phyloP scores from a whole-genome alignment of 768 basidiomycete species.

The Chalciporus pseudorubinellus region DNA sequence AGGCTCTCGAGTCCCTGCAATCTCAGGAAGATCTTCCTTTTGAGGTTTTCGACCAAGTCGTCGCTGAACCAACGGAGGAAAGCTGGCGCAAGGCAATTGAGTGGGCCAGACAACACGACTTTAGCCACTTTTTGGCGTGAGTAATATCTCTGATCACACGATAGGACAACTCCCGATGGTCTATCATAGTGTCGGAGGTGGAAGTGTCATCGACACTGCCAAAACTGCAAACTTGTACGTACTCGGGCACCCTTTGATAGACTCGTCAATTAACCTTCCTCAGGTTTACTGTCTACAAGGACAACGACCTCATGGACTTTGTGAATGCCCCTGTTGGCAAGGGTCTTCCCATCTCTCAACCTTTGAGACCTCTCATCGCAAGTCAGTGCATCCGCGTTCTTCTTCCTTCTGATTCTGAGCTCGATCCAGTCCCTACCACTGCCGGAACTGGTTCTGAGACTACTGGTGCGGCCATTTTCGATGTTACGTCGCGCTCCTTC shows the following conservation, averaged over 20 bases:
- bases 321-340: conserved; percentile 96
- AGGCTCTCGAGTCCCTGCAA: conserved; percentile 82
- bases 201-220: conserved; percentile 93
- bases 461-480: conserved; percentile 91
- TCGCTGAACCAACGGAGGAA: conserved; percentile 89
- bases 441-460: conserved; percentile 94
- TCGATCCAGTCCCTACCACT: conserved; percentile 57
- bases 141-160: conserved; percentile 24
- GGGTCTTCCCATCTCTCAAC: conserved; percentile 75
- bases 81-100: conserved; percentile 86
- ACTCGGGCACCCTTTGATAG: background rate
- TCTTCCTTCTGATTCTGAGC: background rate
- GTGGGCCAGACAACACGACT: conserved; percentile 83
- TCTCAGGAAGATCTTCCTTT: conserved; percentile 73
- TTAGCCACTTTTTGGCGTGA: conserved; percentile 91
- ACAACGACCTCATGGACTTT: conserved; percentile 92
- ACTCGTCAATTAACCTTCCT: conserved; percentile 1
- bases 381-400: conserved; percentile 35
- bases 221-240: conserved; percentile 88
- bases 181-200: conserved; percentile 75
- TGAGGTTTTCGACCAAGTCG: conserved; percentile 76
- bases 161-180: background rate
- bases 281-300: conserved; percentile 88
- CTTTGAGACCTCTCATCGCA: conserved; percentile 82
- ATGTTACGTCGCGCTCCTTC: conserved; percentile 88